Evolutionary conservation across 2,329 filamentous ascomycete species (phyloP).

Genomic region (Meredithiella fracta): DNA sequence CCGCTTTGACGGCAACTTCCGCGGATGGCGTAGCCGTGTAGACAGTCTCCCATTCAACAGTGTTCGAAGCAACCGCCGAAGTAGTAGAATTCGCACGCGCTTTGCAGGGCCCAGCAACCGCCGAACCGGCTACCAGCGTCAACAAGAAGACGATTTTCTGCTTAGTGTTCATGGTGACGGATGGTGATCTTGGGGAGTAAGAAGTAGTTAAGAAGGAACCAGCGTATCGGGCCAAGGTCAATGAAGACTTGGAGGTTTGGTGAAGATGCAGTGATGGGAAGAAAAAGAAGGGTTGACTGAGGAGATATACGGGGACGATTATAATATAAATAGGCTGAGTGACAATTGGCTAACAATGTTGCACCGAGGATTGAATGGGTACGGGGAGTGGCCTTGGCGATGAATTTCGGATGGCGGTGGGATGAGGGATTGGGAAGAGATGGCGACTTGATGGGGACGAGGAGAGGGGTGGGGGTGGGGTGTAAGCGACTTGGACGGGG

Average conservation of each 20-base stretch:
- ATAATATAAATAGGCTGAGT: background rate
- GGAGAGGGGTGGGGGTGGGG: background rate
- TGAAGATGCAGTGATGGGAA: background rate
- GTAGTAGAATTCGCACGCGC: background rate
- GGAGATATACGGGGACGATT: background rate
- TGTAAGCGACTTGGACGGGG: too few species aligned
- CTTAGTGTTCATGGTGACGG: background rate
- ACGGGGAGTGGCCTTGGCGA: background rate
- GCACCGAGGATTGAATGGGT: background rate
- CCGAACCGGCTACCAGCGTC: background rate
- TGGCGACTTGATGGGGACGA: background rate
- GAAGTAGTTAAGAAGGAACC: too few species aligned
- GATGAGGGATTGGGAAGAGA: background rate
- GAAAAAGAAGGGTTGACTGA: background rate
- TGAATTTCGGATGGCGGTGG: background rate
- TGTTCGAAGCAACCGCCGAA: constrained; percentile 1
- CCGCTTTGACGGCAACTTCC: constrained; percentile 5
- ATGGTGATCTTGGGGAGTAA: background rate
- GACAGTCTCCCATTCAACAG: constrained; percentile 1
- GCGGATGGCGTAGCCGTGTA: background rate
- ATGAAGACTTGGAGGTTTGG: background rate
- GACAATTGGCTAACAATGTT: background rate
- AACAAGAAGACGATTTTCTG: background rate
- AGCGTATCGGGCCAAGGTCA: background rate
- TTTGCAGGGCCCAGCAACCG: constrained; percentile 13